Conservation (phyloP, 345 rosid species). For the Aegle marmelos region DNA sequence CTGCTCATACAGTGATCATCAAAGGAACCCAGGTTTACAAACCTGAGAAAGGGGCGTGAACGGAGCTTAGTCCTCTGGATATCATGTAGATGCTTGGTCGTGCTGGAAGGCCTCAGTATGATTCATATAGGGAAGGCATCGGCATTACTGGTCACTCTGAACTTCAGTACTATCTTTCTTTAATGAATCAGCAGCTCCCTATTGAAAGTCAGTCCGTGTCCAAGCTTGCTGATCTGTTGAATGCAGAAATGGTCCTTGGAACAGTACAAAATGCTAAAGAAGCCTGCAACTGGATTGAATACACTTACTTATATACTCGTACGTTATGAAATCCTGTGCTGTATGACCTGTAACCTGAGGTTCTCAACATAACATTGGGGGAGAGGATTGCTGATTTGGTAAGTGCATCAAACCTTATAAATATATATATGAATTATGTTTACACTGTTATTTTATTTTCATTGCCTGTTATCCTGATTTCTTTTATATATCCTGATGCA, state of each 20-base stretch:
- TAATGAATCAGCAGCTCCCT: slow-evolving; percentile 97
- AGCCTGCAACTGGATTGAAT: slow-evolving; percentile 96
- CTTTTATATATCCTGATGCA: neutral
- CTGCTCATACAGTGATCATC: slow-evolving; percentile 92
- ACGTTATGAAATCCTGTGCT: slow-evolving; percentile 88
- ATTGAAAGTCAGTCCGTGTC: slow-evolving; percentile 97
- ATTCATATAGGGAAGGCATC: slow-evolving; percentile 88
- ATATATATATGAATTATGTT: neutral
- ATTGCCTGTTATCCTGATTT: neutral
- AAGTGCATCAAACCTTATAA: slow-evolving; percentile 14
- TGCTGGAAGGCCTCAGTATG: slow-evolving; percentile 98
- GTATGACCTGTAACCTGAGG: slow-evolving; percentile 83
- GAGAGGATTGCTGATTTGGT: slow-evolving; percentile 98
- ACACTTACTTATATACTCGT: slow-evolving; percentile 79
- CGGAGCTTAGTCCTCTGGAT: slow-evolving; percentile 89
- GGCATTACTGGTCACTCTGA: slow-evolving; percentile 91
- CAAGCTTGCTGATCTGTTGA: slow-evolving; percentile 93
- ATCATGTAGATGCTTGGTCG: slow-evolving; percentile 99
- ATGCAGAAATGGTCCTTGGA: slow-evolving; percentile 98
- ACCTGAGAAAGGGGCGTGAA: slow-evolving; percentile 99
- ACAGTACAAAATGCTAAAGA: slow-evolving; percentile 95
- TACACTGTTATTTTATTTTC: neutral
- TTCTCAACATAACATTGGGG: slow-evolving; percentile 66
- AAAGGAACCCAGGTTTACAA: slow-evolving; percentile 94
- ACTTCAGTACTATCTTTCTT: slow-evolving; percentile 82